Evolutionary conservation across 306 rosid species (phyloP).

Genomic region (Prinsepia uniflora): DNA sequence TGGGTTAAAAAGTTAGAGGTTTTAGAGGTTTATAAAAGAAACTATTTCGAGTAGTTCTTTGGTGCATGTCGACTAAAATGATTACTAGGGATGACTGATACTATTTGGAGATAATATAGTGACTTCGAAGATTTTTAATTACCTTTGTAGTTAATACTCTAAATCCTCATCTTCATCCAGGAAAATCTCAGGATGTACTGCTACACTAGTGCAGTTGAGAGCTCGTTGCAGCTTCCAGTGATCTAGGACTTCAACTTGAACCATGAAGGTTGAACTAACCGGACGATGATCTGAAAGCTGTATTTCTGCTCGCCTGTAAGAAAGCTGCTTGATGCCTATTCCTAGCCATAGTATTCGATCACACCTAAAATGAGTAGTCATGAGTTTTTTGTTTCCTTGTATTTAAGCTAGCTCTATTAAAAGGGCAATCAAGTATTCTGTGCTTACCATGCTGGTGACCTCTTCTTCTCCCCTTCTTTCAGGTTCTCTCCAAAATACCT

Average conservation of each 20-base stretch:
- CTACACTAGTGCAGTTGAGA: constrained; percentile 53
- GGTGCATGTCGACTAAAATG: not conserved
- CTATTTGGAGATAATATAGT: not conserved
- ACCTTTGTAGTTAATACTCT: constrained; percentile 7
- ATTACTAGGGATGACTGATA: not conserved
- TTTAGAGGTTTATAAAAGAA: not conserved
- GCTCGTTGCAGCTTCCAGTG: constrained; percentile 77
- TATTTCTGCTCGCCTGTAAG: constrained; percentile 58
- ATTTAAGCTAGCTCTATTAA: not conserved
- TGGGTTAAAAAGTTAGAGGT: too few relatives aligned
- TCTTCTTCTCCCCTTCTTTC: constrained; percentile 85
- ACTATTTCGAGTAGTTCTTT: not conserved
- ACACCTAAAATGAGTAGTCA: constrained; percentile 51
- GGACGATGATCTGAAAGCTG: constrained; percentile 84
- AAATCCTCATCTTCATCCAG: constrained; percentile 43
- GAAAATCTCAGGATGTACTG: constrained; percentile 61
- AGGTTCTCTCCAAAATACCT: constrained; percentile 71
- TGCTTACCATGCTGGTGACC: constrained; percentile 95
- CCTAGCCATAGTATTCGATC: constrained; percentile 86
- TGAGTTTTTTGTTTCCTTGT: not conserved
- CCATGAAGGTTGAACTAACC: constrained; percentile 60
- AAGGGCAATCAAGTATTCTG: not conserved
- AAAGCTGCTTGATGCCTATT: constrained; percentile 70
- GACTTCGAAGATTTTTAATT: not conserved
- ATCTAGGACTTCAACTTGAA: constrained; percentile 84